Conservation (phyloP, 805 yeast genomes). For the Starmerella cellae region DNA sequence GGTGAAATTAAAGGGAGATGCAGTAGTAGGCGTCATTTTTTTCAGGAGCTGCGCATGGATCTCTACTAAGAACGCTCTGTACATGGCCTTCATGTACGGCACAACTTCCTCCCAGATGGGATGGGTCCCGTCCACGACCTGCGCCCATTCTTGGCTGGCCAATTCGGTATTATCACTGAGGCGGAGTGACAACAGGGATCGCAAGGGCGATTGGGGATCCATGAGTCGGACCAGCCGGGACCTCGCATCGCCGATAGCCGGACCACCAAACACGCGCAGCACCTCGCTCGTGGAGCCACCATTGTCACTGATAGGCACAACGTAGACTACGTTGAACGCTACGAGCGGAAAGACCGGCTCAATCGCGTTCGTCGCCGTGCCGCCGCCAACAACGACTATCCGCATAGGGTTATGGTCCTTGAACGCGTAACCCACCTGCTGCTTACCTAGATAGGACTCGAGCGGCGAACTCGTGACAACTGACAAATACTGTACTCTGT, state of each 20-base stretch:
- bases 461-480: too few relatives aligned
- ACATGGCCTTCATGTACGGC: constrained; percentile 50
- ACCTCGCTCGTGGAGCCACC: constrained; percentile 93
- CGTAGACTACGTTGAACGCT: constrained; percentile 40
- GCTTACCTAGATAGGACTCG: too few relatives aligned
- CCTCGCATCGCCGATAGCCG: constrained; percentile 86
- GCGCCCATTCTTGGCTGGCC: constrained; percentile 65
- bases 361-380: constrained; percentile 63
- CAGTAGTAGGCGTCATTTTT: constrained; percentile 37
- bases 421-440: too few relatives aligned
- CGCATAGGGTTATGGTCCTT: constrained; percentile 10
- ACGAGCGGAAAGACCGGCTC: constrained; percentile 43
- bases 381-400: constrained; percentile 27
- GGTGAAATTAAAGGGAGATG: constrained; percentile 55
- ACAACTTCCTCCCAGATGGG: constrained; percentile 49
- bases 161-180: constrained; percentile 34
- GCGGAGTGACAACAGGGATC: constrained; percentile 36
- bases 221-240: constrained; percentile 67
- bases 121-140: constrained; percentile 68
- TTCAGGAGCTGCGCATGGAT: constrained; percentile 66
- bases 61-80: constrained; percentile 64
- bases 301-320: constrained; percentile 78
- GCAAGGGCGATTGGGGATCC: constrained; percentile 33
- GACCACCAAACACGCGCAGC: constrained; percentile 77
- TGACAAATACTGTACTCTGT: too few relatives aligned